Evolutionary conservation across 148 eudicot genomes (phyloP), one percentile per base, ranked within the genome.

Genomic region (Rhododendron ovatum): DNA sequence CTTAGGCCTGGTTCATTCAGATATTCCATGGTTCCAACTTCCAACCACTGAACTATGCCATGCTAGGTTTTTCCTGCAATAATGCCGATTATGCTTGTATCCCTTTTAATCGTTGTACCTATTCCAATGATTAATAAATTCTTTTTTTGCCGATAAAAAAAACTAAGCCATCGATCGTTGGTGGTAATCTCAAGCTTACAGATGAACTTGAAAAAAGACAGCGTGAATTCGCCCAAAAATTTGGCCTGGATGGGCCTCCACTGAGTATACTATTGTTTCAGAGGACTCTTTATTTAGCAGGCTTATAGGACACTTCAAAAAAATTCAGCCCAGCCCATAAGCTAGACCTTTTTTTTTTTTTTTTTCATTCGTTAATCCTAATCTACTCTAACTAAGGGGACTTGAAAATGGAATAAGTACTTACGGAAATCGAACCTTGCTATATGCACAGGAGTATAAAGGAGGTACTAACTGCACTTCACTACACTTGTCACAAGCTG

Each of bases 371-470:
- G 1, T 41, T 41, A 6, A 6, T 6, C 0, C 45, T 41, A 41
- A 41, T 41, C 45, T 41, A 41, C 0, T 41, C 1, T 41, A 41
- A 6, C 0, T 7, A 0, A 41, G 1, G 7, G 45, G 45, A 6
- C 45, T 41, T 41, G 8, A 0, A 1, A 6, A 41, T 0, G 8
- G 7, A 7, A 41, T 41, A 0, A 6, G 45, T 41, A 1, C 7
- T 41, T 41, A 41, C 45, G 8, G 7, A 0, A 41, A 41, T 41
- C 7, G 1, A 6, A 6, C 0, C 7, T 0, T 41, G 0, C 5
- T 1, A 41, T 41, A 1, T 5, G 45, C 45, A 41, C 0, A 1
- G 0, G 1, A 41, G 8, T 41, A 41, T 41, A 5, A 41, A 0
- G 1, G 1, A 41, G 8, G 1, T 1, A 41, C 45, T 0, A 5